A percentile compares a stretch with the other conserved stretches of the same genome.
These are phyloP conservation scores for Talaromyces trachyspermus DNA, from an alignment of 495 filamentous ascomycete species.

Conservation along the genomic window DNA sequence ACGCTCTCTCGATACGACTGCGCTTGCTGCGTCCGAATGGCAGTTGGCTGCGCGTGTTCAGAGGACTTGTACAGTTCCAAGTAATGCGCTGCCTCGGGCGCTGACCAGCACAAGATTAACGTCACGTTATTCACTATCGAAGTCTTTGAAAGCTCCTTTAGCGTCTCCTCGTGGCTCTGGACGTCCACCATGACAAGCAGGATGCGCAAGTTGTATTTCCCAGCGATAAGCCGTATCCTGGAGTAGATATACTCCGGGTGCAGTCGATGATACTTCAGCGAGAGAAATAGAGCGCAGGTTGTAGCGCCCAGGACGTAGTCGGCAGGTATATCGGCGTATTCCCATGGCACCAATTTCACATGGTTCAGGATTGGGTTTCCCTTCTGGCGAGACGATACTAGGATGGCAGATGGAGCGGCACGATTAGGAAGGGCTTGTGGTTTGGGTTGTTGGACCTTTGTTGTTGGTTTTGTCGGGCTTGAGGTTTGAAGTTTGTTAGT, in stretches of 20 bases:
- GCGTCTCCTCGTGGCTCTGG: conserved; percentile 67
- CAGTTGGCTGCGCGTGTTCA: conserved; percentile 72
- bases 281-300: conserved; percentile 87
- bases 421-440: conserved; percentile 70
- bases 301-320: conserved; percentile 87
- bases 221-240: conserved; percentile 70
- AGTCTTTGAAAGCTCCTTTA: conserved; percentile 82
- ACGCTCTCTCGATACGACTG: conserved; percentile 78
- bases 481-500: not conserved
- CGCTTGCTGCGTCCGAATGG: conserved; percentile 75
- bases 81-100: conserved; percentile 86
- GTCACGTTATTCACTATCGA: conserved; percentile 89
- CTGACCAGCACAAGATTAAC: conserved; percentile 85
- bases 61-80: conserved; percentile 90
- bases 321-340: conserved; percentile 88
- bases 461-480: not conserved
- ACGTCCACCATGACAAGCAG: conserved; percentile 92
- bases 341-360: conserved; percentile 82
- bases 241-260: conserved; percentile 98
- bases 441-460: conserved; percentile 75
- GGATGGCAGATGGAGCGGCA: conserved; percentile 65
- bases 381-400: conserved; percentile 82
- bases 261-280: conserved; percentile 92
- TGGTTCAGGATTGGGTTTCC: conserved; percentile 88
- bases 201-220: conserved; percentile 76